Conservation (phyloP, 1,284 basidiomycete genomes). For the Pseudomicrostroma phylloplanum region DNA sequence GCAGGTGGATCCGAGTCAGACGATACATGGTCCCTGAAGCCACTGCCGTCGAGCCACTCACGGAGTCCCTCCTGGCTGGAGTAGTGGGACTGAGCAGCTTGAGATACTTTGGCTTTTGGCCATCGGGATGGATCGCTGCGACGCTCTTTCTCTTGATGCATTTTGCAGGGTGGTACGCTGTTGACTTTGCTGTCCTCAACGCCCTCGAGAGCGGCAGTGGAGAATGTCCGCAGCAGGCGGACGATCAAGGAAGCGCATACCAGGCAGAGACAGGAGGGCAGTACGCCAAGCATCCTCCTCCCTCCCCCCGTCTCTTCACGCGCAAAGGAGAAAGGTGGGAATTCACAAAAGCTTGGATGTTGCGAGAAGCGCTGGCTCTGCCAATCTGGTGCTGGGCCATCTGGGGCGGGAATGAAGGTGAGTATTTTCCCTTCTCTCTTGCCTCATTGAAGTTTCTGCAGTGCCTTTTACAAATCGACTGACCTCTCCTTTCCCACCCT, state of each 20-base stretch:
- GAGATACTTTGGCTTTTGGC: constrained; percentile 17
- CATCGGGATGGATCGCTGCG: not conserved
- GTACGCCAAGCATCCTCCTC: not conserved
- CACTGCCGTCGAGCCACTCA: constrained; percentile 45
- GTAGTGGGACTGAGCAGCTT: constrained; percentile 33
- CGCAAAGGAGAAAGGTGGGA: not conserved
- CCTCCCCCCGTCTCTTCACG: not conserved
- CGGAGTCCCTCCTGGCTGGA: constrained; percentile 44
- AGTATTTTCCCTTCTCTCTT: too few relatives aligned
- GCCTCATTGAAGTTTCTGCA: too few relatives aligned
- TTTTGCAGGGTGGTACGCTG: constrained; percentile 18
- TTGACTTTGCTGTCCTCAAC: constrained; percentile 20
- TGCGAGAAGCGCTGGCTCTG: constrained; percentile 42
- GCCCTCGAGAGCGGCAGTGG: constrained; percentile 20
- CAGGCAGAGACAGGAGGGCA: constrained; percentile 13
- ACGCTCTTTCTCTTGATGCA: constrained; percentile 15
- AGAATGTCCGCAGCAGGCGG: constrained; percentile 19
- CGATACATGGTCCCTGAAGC: constrained; percentile 46
- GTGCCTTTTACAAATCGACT: too few relatives aligned
- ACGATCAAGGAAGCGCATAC: constrained; percentile 21
- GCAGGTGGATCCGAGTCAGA: constrained; percentile 50
- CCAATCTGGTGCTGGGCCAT: constrained; percentile 49
- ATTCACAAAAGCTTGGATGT: constrained; percentile 28
- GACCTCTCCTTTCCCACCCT: too few relatives aligned
- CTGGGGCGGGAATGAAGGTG: constrained; percentile 17